Conservation (phyloP, 2,329 filamentous ascomycete species). For the Nothophoma quercina region DNA sequence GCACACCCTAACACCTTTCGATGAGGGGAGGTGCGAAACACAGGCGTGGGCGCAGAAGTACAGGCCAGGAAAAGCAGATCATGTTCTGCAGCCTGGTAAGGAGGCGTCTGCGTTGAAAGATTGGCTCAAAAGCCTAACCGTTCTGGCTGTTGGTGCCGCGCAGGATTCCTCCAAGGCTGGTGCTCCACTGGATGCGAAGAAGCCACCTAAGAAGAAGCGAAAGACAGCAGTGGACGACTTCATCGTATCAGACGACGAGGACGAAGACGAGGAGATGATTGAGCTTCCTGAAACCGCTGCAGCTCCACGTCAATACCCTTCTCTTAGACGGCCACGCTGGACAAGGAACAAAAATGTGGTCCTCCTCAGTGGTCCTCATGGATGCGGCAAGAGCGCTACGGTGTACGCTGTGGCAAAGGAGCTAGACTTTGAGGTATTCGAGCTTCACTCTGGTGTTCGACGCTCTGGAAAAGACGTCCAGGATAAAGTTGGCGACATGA, state of each 20-base stretch:
- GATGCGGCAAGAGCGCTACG: slow-evolving; percentile 91
- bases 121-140: slow-evolving; percentile 80
- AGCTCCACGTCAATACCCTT: slow-evolving; percentile 54
- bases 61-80: slow-evolving; percentile 70
- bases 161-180: slow-evolving; percentile 41
- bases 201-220: slow-evolving; percentile 66
- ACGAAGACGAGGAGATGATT: slow-evolving; percentile 59
- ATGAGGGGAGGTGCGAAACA: slow-evolving; percentile 77
- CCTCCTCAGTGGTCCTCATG: slow-evolving; percentile 87
- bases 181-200: slow-evolving; percentile 27
- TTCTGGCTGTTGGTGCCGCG: slow-evolving; percentile 75
- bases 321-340: slow-evolving; percentile 38
- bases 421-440: slow-evolving; percentile 91
- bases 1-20: slow-evolving; percentile 76
- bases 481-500: slow-evolving; percentile 96
- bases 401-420: slow-evolving; percentile 93
- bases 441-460: slow-evolving; percentile 85
- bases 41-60: slow-evolving; percentile 85
- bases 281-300: slow-evolving; percentile 72
- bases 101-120: slow-evolving; percentile 76
- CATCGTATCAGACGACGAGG: slow-evolving; percentile 43
- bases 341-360: slow-evolving; percentile 71
- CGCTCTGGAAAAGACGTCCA: slow-evolving; percentile 88
- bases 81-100: slow-evolving; percentile 77
- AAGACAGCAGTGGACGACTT: slow-evolving; percentile 57